phyloP scores from a whole-genome alignment of 495 filamentous ascomycete species.

The Pyronema domesticum region DNA sequence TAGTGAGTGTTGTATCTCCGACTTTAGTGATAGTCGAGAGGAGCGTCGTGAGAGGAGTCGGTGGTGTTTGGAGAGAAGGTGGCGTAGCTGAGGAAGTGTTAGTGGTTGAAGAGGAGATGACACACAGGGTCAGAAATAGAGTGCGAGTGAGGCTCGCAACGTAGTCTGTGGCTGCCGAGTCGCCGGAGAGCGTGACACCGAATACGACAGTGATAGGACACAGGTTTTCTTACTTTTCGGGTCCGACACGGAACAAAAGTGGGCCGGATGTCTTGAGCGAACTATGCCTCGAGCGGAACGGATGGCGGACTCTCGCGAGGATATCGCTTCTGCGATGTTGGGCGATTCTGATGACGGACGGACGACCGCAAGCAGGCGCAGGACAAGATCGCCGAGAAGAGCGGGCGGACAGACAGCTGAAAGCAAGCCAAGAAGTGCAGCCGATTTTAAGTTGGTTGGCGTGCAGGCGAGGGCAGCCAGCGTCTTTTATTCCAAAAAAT shows the following conservation, averaged over 20 bases:
- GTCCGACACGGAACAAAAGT: not conserved
- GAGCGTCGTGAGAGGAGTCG: too few species aligned
- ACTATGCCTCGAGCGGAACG: not conserved
- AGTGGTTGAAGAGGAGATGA: not conserved
- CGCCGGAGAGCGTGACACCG: not conserved
- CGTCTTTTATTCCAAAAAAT: too few species aligned
- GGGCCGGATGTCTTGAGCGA: not conserved
- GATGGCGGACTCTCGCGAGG: not conserved
- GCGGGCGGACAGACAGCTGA: too few species aligned
- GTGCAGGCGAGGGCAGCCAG: too few species aligned
- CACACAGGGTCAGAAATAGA: not conserved
- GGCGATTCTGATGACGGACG: too few species aligned
- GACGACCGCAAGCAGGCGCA: too few species aligned
- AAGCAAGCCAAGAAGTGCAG: too few species aligned
- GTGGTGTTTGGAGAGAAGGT: not conserved
- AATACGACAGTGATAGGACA: not conserved
- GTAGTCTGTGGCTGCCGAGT: not conserved
- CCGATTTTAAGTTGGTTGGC: too few species aligned
- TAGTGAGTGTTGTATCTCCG: too few species aligned
- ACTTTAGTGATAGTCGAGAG: too few species aligned
- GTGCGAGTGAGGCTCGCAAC: not conserved
- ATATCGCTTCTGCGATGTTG: too few species aligned
- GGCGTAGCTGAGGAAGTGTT: slow-evolving; percentile 2
- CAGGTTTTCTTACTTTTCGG: not conserved
- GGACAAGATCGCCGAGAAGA: too few species aligned